Base-by-base conservation (phyloP, 495 filamentous ascomycete species). In the Penicillium alfredii region DNA sequence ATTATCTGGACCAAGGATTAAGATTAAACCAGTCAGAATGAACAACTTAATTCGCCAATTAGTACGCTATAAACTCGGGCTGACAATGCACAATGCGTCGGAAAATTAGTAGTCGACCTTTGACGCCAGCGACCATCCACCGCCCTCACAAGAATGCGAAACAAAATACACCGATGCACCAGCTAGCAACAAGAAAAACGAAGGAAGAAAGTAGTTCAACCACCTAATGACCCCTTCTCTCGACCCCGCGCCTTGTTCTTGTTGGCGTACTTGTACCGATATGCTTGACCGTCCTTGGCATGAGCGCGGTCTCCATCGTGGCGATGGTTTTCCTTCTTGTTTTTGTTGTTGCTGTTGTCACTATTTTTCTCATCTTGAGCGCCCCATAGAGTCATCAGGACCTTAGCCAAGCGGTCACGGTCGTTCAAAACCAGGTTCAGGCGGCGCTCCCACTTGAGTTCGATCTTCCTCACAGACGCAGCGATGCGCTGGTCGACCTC, bases 381-480 rank as follows among this genome's bases (percentile, higher is more conserved):
- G 1, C 70, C 70, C 70, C 69, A 72, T 3, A 39, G 49, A 60
- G 53, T 60, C 58, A 75, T 54, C 35, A 75, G 54, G 9, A 63
- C 70, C 35, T 64, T 72, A 9, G 65, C 68, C 66, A 76, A 67
- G 27, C 64, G 69, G 19, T 71, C 73, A 22, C 73, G 60, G 37
- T 82, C 77, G 41, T 68, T 67, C 28, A 82, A 74, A 6, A 76
- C 45, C 5, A 78, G 42, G 30, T 76, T 64, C 8, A 71, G 53
- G 8, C 72, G 64, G 1, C 65, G 58, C 35, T 69, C 60, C 72
- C 72, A 75, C 37, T 74, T 70, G 22, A 58, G 58, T 48, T 75
- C 72, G 22, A 69, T 60, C 37, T 64, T 66, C 24, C 73, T 68
- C 9, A 70, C 58, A 4, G 64, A 64, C 28, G 58, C 44, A 4